Evolutionary conservation across 2,329 filamentous ascomycete species (phyloP).

Genomic region (Neonectria coccinea): DNA sequence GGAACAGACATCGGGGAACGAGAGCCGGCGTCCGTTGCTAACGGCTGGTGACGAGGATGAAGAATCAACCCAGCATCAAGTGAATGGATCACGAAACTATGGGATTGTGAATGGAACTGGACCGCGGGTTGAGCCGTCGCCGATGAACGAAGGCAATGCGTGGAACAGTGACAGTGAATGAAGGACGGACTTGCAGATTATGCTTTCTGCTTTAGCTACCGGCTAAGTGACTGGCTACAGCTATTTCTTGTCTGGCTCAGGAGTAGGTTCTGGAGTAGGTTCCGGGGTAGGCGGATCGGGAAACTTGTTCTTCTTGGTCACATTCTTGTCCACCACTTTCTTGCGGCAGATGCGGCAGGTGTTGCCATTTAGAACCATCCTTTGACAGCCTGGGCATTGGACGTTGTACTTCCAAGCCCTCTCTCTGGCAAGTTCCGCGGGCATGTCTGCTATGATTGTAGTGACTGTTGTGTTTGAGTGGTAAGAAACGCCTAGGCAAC

Average conservation of each 20-base stretch:
- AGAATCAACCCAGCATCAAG: conserved; percentile 30
- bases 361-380: not conserved
- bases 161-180: conserved; percentile 36
- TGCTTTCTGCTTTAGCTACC: too few species aligned
- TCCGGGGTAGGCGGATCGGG: not conserved
- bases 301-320: not conserved
- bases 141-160: conserved; percentile 41
- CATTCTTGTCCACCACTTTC: not conserved
- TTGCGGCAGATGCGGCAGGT: not conserved
- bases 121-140: conserved; percentile 45
- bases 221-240: not conserved
- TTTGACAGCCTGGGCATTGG: not conserved
- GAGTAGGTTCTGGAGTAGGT: not conserved
- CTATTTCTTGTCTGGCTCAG: not conserved
- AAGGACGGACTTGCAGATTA: not conserved
- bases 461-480: not conserved
- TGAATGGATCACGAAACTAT: conserved; percentile 32
- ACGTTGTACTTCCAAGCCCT: not conserved
- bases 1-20: conserved; percentile 24
- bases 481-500: not conserved
- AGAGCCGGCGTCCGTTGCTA: conserved; percentile 43
- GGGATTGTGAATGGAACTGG: conserved; percentile 34
- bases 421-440: not conserved
- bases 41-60: conserved; percentile 48
- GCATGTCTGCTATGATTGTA: not conserved